Evolutionary conservation across 371 early-diverging fungal species (phyloP).

Genomic region (Parasitella parasitica): DNA sequence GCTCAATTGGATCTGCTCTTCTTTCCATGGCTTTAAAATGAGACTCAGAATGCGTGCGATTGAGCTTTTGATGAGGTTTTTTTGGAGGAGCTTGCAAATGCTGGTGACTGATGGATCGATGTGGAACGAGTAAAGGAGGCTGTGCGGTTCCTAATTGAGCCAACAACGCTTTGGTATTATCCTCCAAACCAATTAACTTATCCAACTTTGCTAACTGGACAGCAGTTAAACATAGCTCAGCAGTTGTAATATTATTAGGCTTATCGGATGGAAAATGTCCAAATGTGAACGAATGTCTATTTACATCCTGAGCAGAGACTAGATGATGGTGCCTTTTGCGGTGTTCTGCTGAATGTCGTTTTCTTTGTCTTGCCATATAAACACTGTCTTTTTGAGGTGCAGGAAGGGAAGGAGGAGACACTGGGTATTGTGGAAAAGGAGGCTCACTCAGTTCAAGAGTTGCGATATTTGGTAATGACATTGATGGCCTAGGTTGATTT

Average conservation of each 20-base stretch:
- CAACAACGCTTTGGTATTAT: constrained; percentile 8
- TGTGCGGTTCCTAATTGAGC: constrained; percentile 8
- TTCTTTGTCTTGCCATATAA: constrained; percentile 9
- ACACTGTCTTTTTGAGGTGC: background rate
- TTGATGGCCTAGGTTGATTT: constrained; percentile 36
- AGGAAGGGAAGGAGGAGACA: background rate
- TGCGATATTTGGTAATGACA: constrained; percentile 39
- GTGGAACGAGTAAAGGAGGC: constrained; percentile 18
- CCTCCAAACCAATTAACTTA: background rate
- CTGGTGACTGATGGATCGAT: constrained; percentile 40
- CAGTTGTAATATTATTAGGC: background rate
- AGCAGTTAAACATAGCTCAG: constrained; percentile 8
- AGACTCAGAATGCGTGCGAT: constrained; percentile 19
- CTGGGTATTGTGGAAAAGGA: background rate
- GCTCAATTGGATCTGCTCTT: constrained; percentile 18
- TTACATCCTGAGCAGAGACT: constrained; percentile 2
- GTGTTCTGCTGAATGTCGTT: constrained; percentile 31
- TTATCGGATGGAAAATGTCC: constrained; percentile 21
- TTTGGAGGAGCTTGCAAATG: constrained; percentile 5
- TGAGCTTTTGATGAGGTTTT: constrained; percentile 7
- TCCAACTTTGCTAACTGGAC: constrained; percentile 14
- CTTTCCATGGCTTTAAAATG: constrained; percentile 3
- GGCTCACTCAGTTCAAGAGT: background rate
- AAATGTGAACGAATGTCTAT: constrained; percentile 28
- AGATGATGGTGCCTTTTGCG: constrained; percentile 9